Evolutionary conservation across 2,329 filamentous ascomycete genomes (phyloP).

Genomic region (Rhinocladiella mackenziei): DNA sequence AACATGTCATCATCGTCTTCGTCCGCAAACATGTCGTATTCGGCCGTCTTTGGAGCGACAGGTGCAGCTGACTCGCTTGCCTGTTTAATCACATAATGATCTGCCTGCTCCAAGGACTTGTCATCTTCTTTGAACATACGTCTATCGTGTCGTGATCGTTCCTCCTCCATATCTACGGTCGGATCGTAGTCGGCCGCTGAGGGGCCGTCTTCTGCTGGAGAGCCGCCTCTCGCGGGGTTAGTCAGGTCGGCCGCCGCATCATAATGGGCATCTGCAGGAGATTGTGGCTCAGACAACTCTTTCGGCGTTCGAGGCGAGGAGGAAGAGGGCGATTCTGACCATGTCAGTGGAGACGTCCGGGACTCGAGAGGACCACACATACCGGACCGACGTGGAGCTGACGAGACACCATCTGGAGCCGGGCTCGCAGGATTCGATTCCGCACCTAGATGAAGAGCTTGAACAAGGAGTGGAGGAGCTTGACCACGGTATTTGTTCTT

Average conservation of each 20-base stretch:
- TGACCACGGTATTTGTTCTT: constrained; percentile 73
- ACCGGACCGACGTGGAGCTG: constrained; percentile 37
- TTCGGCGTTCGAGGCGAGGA: constrained; percentile 49
- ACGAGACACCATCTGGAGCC: constrained; percentile 37
- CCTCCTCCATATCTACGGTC: constrained; percentile 80
- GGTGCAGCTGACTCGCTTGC: constrained; percentile 31
- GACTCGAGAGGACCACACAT: constrained; percentile 35
- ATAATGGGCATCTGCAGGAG: constrained; percentile 59
- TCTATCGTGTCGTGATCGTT: constrained; percentile 66
- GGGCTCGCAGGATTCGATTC: constrained; percentile 54
- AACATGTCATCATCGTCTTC: constrained; percentile 76
- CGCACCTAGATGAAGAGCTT: constrained; percentile 64
- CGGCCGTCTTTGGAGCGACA: constrained; percentile 43
- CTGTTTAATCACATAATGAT: constrained; percentile 52
- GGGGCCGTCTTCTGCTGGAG: constrained; percentile 58
- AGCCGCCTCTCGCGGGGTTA: constrained; percentile 51
- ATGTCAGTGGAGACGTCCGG: constrained; percentile 37
- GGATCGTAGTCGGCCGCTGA: constrained; percentile 95
- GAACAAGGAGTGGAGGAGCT: constrained; percentile 68
- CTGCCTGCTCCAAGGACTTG: constrained; percentile 54
- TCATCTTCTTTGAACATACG: constrained; percentile 57
- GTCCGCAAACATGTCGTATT: constrained; percentile 62
- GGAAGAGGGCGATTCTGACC: constrained; percentile 36
- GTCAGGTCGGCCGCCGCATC: constrained; percentile 64
- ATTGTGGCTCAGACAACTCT: constrained; percentile 47